Evolutionary conservation across 176 grass and related monocot genomes (phyloP).

Genomic region (Oryza australiensis): DNA sequence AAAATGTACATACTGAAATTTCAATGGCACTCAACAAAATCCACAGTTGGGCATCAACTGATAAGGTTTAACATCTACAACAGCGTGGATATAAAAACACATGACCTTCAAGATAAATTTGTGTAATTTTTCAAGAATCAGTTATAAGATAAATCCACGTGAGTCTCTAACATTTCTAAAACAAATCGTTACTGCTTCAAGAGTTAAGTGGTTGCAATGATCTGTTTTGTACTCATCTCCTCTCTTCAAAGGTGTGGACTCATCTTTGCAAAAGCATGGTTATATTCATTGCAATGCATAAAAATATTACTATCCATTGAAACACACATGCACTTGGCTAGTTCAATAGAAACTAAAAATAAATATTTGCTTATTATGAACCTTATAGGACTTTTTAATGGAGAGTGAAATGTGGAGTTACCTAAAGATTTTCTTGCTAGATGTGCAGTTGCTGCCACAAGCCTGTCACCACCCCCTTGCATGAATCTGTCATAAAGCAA

Average conservation of each 20-base stretch:
- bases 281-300: neutral
- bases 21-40: neutral
- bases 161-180: neutral
- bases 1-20: neutral
- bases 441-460: constrained; percentile 73
- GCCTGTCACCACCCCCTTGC: constrained; percentile 57
- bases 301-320: neutral
- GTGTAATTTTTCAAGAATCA: neutral
- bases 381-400: neutral
- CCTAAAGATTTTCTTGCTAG: constrained; percentile 66
- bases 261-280: neutral
- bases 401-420: neutral
- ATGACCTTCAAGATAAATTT: neutral
- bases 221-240: neutral
- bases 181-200: neutral
- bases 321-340: neutral
- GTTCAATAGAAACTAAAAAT: neutral
- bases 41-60: neutral
- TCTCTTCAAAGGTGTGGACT: neutral
- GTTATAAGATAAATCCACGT: neutral
- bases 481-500: constrained; percentile 35
- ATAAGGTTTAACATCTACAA: neutral
- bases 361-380: neutral
- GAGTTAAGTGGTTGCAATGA: neutral
- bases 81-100: neutral